Base-by-base conservation (phyloP, 2,329 filamentous ascomycete genomes). In the Aureobasidium sp. region DNA sequence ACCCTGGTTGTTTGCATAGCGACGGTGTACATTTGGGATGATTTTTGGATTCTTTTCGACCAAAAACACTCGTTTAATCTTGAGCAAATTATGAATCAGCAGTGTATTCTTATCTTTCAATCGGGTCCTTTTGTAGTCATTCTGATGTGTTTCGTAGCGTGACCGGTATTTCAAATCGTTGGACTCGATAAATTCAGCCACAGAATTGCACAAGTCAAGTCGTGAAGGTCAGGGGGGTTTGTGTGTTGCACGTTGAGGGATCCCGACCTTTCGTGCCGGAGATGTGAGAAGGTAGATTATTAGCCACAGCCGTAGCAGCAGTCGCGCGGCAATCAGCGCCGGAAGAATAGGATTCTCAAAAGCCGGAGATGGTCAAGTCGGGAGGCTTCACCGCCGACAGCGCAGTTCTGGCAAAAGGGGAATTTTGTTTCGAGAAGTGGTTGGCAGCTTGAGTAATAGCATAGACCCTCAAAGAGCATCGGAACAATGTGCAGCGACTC, bases 1-100 rank as follows among this genome's bases (percentile, higher is more conserved):
- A 45, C 41, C 41, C 41, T 55, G 27, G 24, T 56, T 51, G 24
- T 25, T 52, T 52, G 55, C 50, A 40, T 39, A 56, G 52, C 55
- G 41, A 24, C 10, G 41, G 41, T 34, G 41, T 45, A 7, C 4
- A 12, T 45, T n/a, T 19, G 25, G 25, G 41, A 16, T 14, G 4
- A 2, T 30, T 5, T 34, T 10, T 34, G 3, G 14, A 21, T 16
- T 22, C n/a, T 16, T 2, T 12, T 34, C 16, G 6, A 24, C 14
- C 34, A 24, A 34, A 21, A 12, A 1, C 27, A 45, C 12, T 34
- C 41, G 17, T 24, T 12, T 12, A n/a, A n/a, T n/a, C 27, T 45
- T 16, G 3, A 24, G 19, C 12, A 17, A 30, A 45, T 22, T 12
- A 45, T 45, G 19, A 32, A 34, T 24, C 34, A 45, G 27, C 29